phyloP scores from a whole-genome alignment of 352 stramenopile genomes.

The Pythium guiyangense region DNA sequence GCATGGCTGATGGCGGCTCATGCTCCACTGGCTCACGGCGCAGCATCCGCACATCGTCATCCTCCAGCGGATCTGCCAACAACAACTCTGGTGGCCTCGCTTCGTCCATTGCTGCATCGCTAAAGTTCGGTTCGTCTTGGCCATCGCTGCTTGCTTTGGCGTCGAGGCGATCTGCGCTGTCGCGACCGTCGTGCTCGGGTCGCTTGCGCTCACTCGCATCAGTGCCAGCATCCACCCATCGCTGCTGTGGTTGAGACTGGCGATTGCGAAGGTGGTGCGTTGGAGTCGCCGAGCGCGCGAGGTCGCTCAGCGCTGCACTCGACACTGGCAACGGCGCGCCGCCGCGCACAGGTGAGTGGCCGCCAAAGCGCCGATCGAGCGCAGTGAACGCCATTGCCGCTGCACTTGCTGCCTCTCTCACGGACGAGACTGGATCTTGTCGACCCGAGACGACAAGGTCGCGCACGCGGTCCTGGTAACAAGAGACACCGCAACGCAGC shows the following conservation, averaged over 20 bases:
- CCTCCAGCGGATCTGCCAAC: conserved; percentile 4
- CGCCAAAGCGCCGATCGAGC: conserved; percentile 1
- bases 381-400: conserved; percentile 33
- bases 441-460: conserved; percentile 38
- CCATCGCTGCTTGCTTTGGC: background rate
- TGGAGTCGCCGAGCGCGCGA: background rate
- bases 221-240: background rate
- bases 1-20: background rate
- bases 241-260: conserved; percentile 4
- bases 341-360: conserved; percentile 4
- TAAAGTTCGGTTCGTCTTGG: conserved; percentile 17
- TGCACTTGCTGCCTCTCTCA: conserved; percentile 45
- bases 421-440: conserved; percentile 46
- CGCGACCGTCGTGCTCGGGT: too few relatives aligned
- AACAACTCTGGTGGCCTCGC: conserved; percentile 14
- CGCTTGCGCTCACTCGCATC: background rate
- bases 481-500: background rate
- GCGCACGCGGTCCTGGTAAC: conserved; percentile 30
- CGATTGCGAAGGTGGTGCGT: background rate
- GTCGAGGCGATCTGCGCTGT: too few relatives aligned
- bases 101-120: conserved; percentile 25
- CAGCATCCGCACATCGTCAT: background rate
- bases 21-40: too few relatives aligned
- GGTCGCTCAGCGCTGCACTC: background rate
- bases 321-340: background rate